A percentile compares a stretch with the other conserved stretches of the same genome.
Evolutionary conservation across 495 filamentous ascomycete genomes (phyloP).

Genomic region (Talaromyces trachyspermus): DNA sequence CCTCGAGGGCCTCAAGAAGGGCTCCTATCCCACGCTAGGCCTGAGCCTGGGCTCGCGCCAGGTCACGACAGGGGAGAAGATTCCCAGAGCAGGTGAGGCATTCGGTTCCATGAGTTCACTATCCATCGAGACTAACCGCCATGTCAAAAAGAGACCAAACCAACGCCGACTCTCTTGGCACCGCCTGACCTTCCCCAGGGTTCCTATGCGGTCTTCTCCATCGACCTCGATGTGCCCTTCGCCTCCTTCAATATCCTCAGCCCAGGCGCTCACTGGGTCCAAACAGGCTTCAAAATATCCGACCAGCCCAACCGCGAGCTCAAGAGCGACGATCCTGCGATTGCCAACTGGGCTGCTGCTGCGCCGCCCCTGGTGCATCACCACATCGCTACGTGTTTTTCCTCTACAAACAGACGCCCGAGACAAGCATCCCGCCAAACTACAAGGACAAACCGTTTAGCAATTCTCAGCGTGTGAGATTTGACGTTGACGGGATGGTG

Average conservation of each 20-base stretch:
- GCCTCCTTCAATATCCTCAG: conserved; percentile 32
- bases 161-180: not conserved
- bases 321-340: conserved; percentile 15
- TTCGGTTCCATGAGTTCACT: not conserved
- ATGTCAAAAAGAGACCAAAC: not conserved
- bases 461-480: conserved; percentile 36
- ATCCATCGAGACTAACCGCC: not conserved
- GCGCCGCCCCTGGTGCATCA: conserved; percentile 43
- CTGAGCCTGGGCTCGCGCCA: not conserved
- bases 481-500: conserved; percentile 41
- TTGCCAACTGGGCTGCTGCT: conserved; percentile 42
- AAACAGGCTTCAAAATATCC: conserved; percentile 29
- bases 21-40: not conserved
- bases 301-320: conserved; percentile 5
- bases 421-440: conserved; percentile 26
- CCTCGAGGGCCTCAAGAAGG: not conserved
- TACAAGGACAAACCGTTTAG: conserved; percentile 27
- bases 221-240: conserved; percentile 49
- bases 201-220: conserved; percentile 34
- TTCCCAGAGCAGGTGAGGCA: not conserved
- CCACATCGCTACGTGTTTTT: conserved; percentile 52
- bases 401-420: conserved; percentile 45
- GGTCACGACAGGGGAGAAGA: not conserved
- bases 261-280: conserved; percentile 41
- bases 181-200: conserved; percentile 1